These are phyloP conservation scores for Neurospora africana DNA, from an alignment of 495 filamentous ascomycete genomes.

Conservation along the genomic window DNA sequence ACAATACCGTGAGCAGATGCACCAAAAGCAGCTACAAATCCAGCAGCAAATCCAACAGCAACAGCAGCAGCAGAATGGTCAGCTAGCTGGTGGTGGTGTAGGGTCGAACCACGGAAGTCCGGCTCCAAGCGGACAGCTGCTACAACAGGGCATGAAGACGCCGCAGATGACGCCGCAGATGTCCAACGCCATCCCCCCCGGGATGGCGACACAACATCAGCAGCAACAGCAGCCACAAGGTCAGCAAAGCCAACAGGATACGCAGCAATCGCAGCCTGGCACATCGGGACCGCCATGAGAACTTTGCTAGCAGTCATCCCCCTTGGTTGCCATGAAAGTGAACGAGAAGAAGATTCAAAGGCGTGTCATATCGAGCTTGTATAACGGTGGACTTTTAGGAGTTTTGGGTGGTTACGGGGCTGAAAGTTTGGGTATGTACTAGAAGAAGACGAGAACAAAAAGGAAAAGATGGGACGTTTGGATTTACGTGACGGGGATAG, in stretches of 20 bases:
- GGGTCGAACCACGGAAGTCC: conserved; percentile 18
- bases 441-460: neutral
- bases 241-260: neutral
- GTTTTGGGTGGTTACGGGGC: neutral
- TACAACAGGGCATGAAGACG: neutral
- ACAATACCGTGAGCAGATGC: neutral
- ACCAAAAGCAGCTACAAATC: neutral
- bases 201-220: conserved; percentile 2
- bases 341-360: neutral
- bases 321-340: neutral
- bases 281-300: neutral
- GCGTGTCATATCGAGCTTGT: neutral
- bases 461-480: neutral
- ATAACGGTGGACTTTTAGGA: neutral
- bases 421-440: neutral
- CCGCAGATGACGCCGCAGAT: conserved; percentile 17
- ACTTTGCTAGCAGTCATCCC: neutral
- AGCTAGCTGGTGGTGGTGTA: neutral
- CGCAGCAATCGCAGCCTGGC: neutral
- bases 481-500: neutral
- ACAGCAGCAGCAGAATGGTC: neutral
- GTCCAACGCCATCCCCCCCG: conserved; percentile 6
- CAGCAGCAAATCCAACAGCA: conserved; percentile 1
- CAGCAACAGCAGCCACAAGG: neutral
- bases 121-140: conserved; percentile 6